Conservation (phyloP, 73 alveolate genomes). For the Paramecium biaurelia region DNA sequence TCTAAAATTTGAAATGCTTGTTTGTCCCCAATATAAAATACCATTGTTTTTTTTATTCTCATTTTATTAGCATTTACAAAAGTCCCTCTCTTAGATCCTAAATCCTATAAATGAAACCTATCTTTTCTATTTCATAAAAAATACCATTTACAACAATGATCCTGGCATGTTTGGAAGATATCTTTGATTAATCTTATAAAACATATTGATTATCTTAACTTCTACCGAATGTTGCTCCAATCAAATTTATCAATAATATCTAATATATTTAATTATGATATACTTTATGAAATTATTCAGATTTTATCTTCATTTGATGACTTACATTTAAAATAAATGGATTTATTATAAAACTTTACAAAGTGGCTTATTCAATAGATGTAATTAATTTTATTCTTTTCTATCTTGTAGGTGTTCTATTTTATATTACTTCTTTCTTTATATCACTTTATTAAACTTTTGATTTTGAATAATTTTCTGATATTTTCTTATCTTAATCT, state of each 20-base stretch:
- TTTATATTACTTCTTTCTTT: neutral
- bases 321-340: neutral
- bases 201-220: constrained; percentile 18
- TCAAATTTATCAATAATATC: neutral
- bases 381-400: neutral
- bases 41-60: neutral
- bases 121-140: neutral
- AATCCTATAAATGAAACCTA: constrained; percentile 29
- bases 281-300: constrained; percentile 12
- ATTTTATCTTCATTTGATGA: neutral
- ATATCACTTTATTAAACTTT: neutral
- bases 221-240: constrained; percentile 40
- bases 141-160: neutral
- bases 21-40: constrained; percentile 40
- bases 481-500: neutral
- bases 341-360: neutral
- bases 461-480: neutral
- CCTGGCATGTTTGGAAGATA: constrained; percentile 27
- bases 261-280: neutral
- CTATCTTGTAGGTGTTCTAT: neutral
- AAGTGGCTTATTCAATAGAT: neutral
- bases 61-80: neutral
- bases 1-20: neutral
- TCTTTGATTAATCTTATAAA: neutral
- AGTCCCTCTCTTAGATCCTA: constrained; percentile 50